phyloP scores from a whole-genome alignment of 208 protist species.

The Wallacemonas collosoma region DNA sequence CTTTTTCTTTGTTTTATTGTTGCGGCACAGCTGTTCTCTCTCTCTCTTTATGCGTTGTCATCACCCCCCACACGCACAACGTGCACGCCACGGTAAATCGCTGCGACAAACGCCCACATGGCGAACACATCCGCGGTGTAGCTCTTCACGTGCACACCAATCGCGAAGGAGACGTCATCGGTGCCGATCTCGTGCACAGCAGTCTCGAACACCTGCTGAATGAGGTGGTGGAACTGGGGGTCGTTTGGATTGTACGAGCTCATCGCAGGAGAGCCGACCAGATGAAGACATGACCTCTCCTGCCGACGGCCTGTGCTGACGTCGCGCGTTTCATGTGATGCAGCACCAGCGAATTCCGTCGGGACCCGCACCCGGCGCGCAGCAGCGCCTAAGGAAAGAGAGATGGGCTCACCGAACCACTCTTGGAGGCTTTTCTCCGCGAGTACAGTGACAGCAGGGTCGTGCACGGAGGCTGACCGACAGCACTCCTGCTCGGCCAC shows the following conservation, averaged over 20 bases:
- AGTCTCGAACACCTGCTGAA: constrained; percentile 73
- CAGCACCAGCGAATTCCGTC: constrained; percentile 3
- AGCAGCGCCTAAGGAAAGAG: constrained; percentile 1
- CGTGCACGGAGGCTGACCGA: constrained; percentile 40
- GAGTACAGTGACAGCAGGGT: constrained; percentile 36
- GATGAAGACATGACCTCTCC: constrained; percentile 22
- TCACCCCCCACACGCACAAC: neutral
- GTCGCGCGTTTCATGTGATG: neutral
- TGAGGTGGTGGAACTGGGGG: constrained; percentile 44
- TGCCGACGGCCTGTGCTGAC: neutral
- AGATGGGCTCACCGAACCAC: constrained; percentile 59
- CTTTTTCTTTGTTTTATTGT: neutral
- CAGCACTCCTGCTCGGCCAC: constrained; percentile 64
- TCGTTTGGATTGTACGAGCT: constrained; percentile 50
- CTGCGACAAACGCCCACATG: constrained; percentile 81
- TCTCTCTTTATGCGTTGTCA: neutral
- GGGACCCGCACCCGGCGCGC: neutral
- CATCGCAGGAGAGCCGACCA: constrained; percentile 69
- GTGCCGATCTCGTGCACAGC: constrained; percentile 82
- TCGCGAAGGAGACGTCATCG: constrained; percentile 67
- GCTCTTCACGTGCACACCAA: constrained; percentile 78
- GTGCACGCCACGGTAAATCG: constrained; percentile 43
- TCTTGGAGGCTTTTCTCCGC: constrained; percentile 49
- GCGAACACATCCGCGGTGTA: constrained; percentile 79
- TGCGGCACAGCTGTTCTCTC: neutral